Base-by-base conservation (phyloP, 495 filamentous ascomycete genomes). In the Tuber indicum region DNA sequence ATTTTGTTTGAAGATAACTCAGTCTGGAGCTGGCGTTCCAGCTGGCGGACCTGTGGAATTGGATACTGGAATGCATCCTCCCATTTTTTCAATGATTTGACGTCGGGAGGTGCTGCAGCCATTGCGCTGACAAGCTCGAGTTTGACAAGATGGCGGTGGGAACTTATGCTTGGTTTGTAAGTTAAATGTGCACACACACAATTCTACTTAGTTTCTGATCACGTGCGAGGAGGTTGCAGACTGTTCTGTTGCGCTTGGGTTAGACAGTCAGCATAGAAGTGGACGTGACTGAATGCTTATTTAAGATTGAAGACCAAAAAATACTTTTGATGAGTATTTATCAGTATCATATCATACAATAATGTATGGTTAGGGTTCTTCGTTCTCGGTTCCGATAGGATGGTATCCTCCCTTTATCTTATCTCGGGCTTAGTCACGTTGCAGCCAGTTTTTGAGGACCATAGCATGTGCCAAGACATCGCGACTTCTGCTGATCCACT, bases 1-100 rank as follows among this genome's bases (percentile, higher is more conserved):
- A 93, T 91, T 82, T 92, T 91, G 85, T 95, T 97, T 85, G 92
- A 93, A 70, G 90, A 88, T 80, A 94, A 85, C 71, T 87, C 86
- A 19, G 79, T 81, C 71, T 88, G 88, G 9, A 91, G 85, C 49
- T 85, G 84, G 66, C 87, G 87, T 84, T 90, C 89, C 75, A 90
- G 84, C 47, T 86, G 86, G 80, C 81, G 91, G 86, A 87, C 94
- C 90, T 82, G 90, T 83, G 76, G 94, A 88, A 82, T 80, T 26
- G 82, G 79, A 52, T 84, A 76, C 73, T 83, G 77, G 77, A 84
- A 84, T 23, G 82, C 82, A 71, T 83, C 82, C 72, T 84, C 82
- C 82, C 82, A 84, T 66, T 75, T 82, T 32, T 52, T 72, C 42
- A 84, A 74, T 16, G 75, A 72, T 42, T 71, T 75, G 42, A 75